Base-by-base conservation (phyloP, 2,329 filamentous ascomycete genomes). In the Alternaria triticina region DNA sequence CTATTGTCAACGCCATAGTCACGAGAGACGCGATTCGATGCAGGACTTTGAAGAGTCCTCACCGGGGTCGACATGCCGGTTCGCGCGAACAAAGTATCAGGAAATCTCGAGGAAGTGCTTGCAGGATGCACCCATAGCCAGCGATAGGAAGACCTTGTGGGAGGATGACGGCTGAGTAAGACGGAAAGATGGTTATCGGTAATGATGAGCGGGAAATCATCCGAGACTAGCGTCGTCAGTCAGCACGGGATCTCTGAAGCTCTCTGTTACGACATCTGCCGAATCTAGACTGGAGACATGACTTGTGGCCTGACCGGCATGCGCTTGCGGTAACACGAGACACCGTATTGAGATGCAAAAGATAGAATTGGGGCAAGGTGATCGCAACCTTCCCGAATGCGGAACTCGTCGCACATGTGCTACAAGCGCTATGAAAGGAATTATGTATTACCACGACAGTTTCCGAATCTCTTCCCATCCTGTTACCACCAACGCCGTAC, bases 101-200 rank as follows among this genome's bases (percentile, higher is more conserved):
- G 54, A 11, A 44, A 61, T 30, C 44, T 36, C 44, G 25, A 22
- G 17, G 28, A 54, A 51, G 49, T 64, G 27, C 30, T 43, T 54
- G 57, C 57, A 45, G 56, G 36, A 12, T 30, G 54, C 36, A 57
- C n/a, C 49, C 22, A 50, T 40, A 61, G 52, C 55, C 44, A 61
- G 57, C 50, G 49, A 52, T 36, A 59, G 54, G 28, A 55, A 45
- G 46, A 59, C 33, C 36, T 46, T 62, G 61, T 52, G 40, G 59
- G 56, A 43, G 59, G 50, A 52, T 27, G 43, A 60, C 25, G 54
- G 65, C 64, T 71, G 70, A 72, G 69, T 71, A 69, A 72, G 70
- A 62, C 23, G 57, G 45, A 61, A 61, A 65, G 64, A 67, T 65
- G 51, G 62, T 65, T 60, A 59, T 69, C 67, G 59, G 62, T 66